Percentiles rank a stretch among this genome's conserved stretches.
These are phyloP conservation scores for Citrus glauca DNA, from an alignment of 345 rosid species.

Conservation along the genomic window DNA sequence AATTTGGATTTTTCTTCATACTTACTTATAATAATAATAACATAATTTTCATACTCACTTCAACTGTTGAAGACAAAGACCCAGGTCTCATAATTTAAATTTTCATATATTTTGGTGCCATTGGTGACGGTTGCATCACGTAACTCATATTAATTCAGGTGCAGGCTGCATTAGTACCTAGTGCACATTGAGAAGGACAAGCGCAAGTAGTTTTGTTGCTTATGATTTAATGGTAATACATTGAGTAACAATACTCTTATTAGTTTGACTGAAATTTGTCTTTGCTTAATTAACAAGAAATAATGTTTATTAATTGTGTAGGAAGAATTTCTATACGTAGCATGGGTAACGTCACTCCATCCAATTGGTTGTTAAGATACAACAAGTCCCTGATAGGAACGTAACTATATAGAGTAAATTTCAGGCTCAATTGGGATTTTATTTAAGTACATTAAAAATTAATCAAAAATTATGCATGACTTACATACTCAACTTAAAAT, in stretches of 20 bases:
- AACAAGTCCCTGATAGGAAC: conserved; percentile 25
- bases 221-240: conserved; percentile 15
- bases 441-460: conserved; percentile 14
- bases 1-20: conserved; percentile 34
- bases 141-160: conserved; percentile 4
- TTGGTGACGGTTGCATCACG: conserved; percentile 40
- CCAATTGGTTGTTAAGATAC: conserved; percentile 29
- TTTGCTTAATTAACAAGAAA: conserved; percentile 24
- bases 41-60: not conserved
- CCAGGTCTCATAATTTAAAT: conserved; percentile 9
- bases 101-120: conserved; percentile 1
- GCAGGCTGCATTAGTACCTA: not conserved
- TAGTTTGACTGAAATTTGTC: conserved; percentile 25
- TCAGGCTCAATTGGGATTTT: not conserved
- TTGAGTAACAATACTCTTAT: conserved; percentile 21
- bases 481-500: not conserved
- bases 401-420: not conserved
- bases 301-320: conserved; percentile 4
- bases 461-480: conserved; percentile 15
- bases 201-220: conserved; percentile 13
- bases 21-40: conserved; percentile 26
- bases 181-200: conserved; percentile 14
- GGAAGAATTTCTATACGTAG: conserved; percentile 34
- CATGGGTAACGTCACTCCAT: conserved; percentile 33
- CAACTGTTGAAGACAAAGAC: conserved; percentile 30